Evolutionary conservation across 2,329 filamentous ascomycete genomes (phyloP).

Genomic region (Pseudocercospora macadamiae): DNA sequence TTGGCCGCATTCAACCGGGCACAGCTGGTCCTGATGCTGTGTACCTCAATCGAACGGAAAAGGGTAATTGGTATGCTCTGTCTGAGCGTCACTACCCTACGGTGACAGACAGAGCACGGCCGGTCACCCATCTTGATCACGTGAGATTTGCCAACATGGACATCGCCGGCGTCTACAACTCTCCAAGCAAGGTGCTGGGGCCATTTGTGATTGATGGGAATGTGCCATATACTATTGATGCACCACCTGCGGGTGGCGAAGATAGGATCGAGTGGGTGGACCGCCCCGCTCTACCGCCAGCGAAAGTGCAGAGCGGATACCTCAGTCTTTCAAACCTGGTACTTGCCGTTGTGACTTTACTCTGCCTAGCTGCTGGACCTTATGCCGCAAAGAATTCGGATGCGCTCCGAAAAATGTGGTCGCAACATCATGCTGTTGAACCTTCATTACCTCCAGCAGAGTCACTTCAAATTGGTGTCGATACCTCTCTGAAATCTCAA

Average conservation of each 20-base stretch:
- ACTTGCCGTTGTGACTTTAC: not conserved
- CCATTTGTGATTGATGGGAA: conserved; percentile 20
- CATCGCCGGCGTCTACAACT: conserved; percentile 37
- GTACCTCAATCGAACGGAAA: conserved; percentile 82
- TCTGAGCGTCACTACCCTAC: conserved; percentile 85
- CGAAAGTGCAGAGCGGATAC: not conserved
- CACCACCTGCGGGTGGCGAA: conserved; percentile 13
- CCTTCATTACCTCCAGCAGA: not conserved
- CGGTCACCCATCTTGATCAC: conserved; percentile 60
- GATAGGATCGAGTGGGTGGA: not conserved
- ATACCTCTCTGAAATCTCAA: not conserved
- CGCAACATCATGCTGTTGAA: not conserved
- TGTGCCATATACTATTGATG: conserved; percentile 23
- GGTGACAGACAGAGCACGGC: conserved; percentile 70
- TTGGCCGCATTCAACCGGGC: not conserved
- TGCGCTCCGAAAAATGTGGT: not conserved
- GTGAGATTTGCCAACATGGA: conserved; percentile 49
- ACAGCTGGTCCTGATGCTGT: conserved; percentile 62
- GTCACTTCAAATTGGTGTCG: not conserved
- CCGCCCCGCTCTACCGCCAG: not conserved
- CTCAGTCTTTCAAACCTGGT: not conserved
- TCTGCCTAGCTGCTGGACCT: conserved; percentile 1
- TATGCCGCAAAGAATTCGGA: not conserved
- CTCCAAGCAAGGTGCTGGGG: conserved; percentile 21
- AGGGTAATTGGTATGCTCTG: conserved; percentile 92